phyloP scores from a whole-genome alignment of 352 stramenopile species.

The Albugo laibachii region DNA sequence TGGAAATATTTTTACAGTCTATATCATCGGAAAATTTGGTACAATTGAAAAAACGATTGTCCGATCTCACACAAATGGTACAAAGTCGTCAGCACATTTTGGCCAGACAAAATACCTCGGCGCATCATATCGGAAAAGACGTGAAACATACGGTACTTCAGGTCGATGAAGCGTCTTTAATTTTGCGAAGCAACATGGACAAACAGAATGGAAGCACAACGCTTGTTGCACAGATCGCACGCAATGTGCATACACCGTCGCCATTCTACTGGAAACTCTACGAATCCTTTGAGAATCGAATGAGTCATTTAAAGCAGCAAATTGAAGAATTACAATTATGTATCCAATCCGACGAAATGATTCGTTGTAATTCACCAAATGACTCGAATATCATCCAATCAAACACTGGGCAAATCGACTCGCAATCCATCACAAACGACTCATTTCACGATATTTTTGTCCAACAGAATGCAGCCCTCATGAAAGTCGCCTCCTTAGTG shows the following conservation, averaged over 20 bases:
- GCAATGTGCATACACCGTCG: conserved; percentile 56
- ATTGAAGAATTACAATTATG: conserved; percentile 20
- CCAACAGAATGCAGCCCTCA: conserved; percentile 52
- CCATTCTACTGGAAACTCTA: conserved; percentile 65
- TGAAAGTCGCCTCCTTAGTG: conserved; percentile 52
- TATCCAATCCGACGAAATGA: no score
- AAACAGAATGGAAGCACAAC: no score
- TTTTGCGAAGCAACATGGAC: conserved; percentile 29
- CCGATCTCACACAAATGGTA: conserved; percentile 36
- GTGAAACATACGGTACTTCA: conserved; percentile 54
- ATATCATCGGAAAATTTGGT: conserved; percentile 37
- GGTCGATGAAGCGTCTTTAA: conserved; percentile 44
- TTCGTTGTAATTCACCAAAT: no score
- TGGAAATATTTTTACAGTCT: conserved; percentile 49
- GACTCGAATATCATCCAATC: no score
- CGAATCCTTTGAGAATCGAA: conserved; percentile 45
- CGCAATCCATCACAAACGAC: no score
- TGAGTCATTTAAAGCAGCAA: conserved; percentile 47
- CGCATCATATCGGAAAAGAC: conserved; percentile 52
- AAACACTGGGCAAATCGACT: no score
- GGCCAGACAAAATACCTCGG: conserved; percentile 26
- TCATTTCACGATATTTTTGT: conserved; percentile 24
- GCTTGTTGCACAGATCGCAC: conserved; percentile 38
- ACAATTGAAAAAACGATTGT: conserved; percentile 29
- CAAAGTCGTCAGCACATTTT: conserved; percentile 34